Base-by-base conservation (phyloP, 2,329 filamentous ascomycete genomes). In the Pseudocercospora cruenta region DNA sequence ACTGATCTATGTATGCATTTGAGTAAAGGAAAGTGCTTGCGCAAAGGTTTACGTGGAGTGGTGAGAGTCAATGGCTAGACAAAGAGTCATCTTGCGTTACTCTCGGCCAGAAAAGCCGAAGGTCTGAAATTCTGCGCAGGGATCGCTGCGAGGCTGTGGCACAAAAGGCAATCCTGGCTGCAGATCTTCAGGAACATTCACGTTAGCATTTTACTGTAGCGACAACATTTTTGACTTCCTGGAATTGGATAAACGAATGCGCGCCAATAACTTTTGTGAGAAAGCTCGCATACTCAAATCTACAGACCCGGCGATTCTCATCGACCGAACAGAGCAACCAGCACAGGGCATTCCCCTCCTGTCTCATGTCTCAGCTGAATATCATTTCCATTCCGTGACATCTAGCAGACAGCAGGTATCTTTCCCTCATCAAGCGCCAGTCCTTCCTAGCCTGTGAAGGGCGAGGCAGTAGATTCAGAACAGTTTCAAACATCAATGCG, bases 361-460 rank as follows among this genome's bases (percentile, higher is more conserved):
- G 82, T 79, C 28, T 54, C 31, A 58, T 90, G 82, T 79, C 28
- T 59, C 33, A 58, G 22, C n/a, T 31, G 26, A 51, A 24, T 24
- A 51, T 51, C 47, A 51, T 51, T 49, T 19, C 39, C 47, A 51
- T 51, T 51, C 22, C 47, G 47, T 51, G 47, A 51, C 47, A 51
- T 72, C 76, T 74, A 81, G 79, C 79, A 80, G 82, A 79, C 78
- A 78, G 76, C 80, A 87, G 93, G 90, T 97, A 93, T 98, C 94
- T 98, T 98, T 98, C 94, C 94, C 93, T 97, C 94, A 91, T 97
- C 86, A 97, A 93, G 90, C 89, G 90, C 85, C 82, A 85, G 87
- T 64, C 66, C 68, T 63, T 67, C 70, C 67, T 66, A 71, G 70
- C 70, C 70, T 71, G 70, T 68, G 69, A 58, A 64, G 61, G 65